These are phyloP conservation scores for Rhizopogon sp. DNA, from an alignment of 768 basidiomycete genomes.

Conservation along the genomic window DNA sequence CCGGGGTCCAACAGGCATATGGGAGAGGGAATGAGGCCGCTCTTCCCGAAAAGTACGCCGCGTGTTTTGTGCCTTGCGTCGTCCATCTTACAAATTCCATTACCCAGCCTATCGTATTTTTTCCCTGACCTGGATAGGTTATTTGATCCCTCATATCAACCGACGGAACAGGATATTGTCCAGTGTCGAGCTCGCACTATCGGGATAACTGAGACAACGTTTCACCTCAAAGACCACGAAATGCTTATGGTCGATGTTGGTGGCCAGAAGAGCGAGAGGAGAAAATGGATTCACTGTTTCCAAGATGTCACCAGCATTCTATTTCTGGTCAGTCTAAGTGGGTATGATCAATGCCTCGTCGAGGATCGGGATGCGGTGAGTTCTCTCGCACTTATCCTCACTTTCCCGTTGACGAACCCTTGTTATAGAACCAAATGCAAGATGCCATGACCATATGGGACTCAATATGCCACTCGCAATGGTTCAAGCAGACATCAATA, in stretches of 20 bases:
- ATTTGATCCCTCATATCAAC: conserved; percentile 67
- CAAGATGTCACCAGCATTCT: conserved; percentile 92
- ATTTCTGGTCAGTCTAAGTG: conserved; percentile 87
- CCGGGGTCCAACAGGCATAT: conserved; percentile 70
- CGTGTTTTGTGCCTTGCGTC: background rate
- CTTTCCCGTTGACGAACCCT: background rate
- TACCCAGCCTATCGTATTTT: conserved; percentile 63
- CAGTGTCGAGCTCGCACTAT: conserved; percentile 83
- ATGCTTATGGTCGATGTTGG: conserved; percentile 94
- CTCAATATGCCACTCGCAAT: conserved; percentile 95
- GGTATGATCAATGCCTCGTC: conserved; percentile 91
- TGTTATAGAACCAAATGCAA: conserved; percentile 89
- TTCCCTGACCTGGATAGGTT: conserved; percentile 75
- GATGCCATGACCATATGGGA: conserved; percentile 99
- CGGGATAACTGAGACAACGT: conserved; percentile 86
- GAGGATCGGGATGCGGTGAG: conserved; percentile 88
- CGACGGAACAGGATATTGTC: conserved; percentile 85
- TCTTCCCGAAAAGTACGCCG: conserved; percentile 80
- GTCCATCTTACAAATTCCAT: conserved; percentile 2
- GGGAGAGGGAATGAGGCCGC: conserved; percentile 85
- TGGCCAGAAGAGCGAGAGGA: conserved; percentile 88
- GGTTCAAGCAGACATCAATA: conserved; percentile 93
- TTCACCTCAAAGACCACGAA: conserved; percentile 71
- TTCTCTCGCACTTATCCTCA: conserved; percentile 9
- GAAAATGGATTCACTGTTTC: conserved; percentile 95